Conservation (phyloP, 176 grass and related monocot species). For the Triticum turgidum region DNA sequence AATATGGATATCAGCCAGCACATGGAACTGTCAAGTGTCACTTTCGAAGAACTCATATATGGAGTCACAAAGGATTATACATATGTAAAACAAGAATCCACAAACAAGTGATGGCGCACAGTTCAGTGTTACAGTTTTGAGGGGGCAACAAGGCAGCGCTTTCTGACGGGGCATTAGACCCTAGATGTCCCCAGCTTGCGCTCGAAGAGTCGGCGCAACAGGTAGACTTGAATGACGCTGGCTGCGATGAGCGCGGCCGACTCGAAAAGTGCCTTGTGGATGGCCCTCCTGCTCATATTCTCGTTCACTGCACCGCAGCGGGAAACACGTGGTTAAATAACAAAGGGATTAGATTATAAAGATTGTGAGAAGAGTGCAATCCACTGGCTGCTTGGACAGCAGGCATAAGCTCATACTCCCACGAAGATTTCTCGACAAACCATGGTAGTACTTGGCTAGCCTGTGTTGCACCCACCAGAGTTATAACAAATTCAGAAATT, state of each 20-base stretch:
- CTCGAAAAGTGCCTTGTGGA: constrained; percentile 84
- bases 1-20: not conserved
- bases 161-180: constrained; percentile 44
- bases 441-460: not conserved
- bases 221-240: constrained; percentile 79
- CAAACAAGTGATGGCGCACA: not conserved
- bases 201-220: constrained; percentile 93
- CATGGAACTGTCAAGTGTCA: not conserved
- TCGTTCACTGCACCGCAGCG: constrained; percentile 64
- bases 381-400: not conserved
- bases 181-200: constrained; percentile 77
- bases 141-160: not conserved
- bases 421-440: not conserved
- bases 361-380: not conserved
- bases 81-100: not conserved
- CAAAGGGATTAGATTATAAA: not conserved
- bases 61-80: not conserved
- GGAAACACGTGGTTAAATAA: not conserved
- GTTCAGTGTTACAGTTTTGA: not conserved
- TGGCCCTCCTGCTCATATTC: constrained; percentile 80
- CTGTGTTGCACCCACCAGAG: not conserved
- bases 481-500: not conserved
- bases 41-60: not conserved
- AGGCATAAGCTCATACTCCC: not conserved
- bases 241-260: constrained; percentile 64